A percentile compares a stretch with the other conserved stretches of the same genome.
Evolutionary conservation across 495 filamentous ascomycete species (phyloP).

Genomic region (Bathelium albidoporum): DNA sequence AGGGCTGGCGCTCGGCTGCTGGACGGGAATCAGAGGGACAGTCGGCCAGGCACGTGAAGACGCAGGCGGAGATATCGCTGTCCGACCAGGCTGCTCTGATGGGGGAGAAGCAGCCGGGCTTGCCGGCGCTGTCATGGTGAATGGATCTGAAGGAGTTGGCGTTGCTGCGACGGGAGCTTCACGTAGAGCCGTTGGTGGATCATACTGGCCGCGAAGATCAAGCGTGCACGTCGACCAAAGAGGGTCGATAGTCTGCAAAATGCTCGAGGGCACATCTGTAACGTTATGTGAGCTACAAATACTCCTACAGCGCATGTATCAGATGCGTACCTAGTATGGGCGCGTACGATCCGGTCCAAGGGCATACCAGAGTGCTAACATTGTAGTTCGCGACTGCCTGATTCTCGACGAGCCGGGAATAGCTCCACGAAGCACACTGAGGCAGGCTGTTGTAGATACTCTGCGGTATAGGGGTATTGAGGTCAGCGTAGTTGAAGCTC

Average conservation of each 20-base stretch:
- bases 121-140: too few relatives aligned
- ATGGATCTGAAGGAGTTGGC: too few relatives aligned
- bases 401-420: not conserved
- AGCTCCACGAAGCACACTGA: not conserved
- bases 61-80: not conserved
- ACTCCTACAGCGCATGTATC: not conserved
- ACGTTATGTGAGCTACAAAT: not conserved
- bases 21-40: not conserved
- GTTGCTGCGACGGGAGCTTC: not conserved
- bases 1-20: too few relatives aligned
- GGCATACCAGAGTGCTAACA: not conserved
- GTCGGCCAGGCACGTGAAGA: not conserved
- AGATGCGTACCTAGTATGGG: slow-evolving; percentile 10
- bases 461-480: slow-evolving; percentile 3
- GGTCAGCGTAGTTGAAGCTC: slow-evolving; percentile 4
- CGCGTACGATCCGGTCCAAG: slow-evolving; percentile 7
- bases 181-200: not conserved
- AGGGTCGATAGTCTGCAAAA: not conserved
- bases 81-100: too few relatives aligned
- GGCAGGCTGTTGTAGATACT: slow-evolving; percentile 8
- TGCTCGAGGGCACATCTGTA: not conserved
- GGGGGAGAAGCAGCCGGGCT: not conserved
- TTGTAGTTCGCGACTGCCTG: not conserved
- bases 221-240: not conserved
- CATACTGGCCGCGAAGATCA: not conserved